These are phyloP conservation scores for Phaseolus coccineus DNA, from an alignment of 331 rosid genomes.

Conservation along the genomic window DNA sequence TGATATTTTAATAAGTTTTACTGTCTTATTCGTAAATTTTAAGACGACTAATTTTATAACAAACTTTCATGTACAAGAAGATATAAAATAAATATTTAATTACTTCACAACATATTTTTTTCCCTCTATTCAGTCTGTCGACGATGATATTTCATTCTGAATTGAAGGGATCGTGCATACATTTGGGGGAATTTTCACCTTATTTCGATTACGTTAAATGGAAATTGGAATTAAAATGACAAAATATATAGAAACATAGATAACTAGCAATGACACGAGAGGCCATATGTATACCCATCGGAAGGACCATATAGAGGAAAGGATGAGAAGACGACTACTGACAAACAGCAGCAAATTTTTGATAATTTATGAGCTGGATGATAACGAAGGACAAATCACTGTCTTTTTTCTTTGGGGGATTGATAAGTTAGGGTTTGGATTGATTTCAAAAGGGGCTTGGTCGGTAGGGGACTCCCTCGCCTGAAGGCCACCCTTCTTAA, in stretches of 20 bases:
- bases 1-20: no score
- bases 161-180: no score
- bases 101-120: no score
- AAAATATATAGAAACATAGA: conserved; percentile 13
- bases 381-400: conserved; percentile 5
- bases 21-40: no score
- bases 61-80: no score
- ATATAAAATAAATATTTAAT: no score
- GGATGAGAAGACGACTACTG: conserved; percentile 9
- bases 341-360: conserved; percentile 12
- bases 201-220: not conserved
- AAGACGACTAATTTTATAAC: no score
- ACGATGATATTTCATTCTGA: no score
- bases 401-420: not conserved
- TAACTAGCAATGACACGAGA: not conserved
- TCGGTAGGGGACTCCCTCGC: conserved; percentile 26
- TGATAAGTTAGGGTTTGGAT: not conserved
- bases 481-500: not conserved
- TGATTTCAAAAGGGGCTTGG: not conserved
- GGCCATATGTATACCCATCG: not conserved
- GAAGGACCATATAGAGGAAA: not conserved
- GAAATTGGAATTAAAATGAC: conserved; percentile 18
- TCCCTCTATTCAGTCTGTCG: no score
- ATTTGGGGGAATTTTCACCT: not conserved
- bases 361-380: conserved; percentile 18